Evolutionary conservation across 2,329 filamentous ascomycete species (phyloP), one percentile per base, ranked within the genome.

Genomic region (Whalleya microplaca): DNA sequence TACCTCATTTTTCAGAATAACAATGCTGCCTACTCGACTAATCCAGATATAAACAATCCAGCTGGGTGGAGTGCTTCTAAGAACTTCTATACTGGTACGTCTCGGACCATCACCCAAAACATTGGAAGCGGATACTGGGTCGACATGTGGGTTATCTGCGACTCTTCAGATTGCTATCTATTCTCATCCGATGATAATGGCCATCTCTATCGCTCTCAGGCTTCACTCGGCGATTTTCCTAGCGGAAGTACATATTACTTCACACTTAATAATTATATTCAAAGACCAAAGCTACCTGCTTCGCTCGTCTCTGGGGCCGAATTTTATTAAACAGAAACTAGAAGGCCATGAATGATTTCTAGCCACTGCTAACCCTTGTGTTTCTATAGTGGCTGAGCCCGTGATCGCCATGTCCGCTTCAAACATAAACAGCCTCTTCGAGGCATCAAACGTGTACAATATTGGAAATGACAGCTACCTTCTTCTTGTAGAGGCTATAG

Each of bases 21-120:
- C 55, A 77, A 77, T 51, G 74, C 75, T 4, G 75, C 75, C 5
- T 76, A 76, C 64, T 75, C 72, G 18, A 77, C 74, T 52, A 77
- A 77, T 61, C 48, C 58, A 2, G 69, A 77, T 55, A 76, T 77
- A 56, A 68, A 57, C 63, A 67, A 78, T 56, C 74, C 75, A 1
- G 55, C 63, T 7, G 74, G 74, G 2, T 77, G 75, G 75, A 74
- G 64, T 4, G 72, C 72, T 0, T 71, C 72, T 1, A 63, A 69
- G 49, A 69, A 61, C 14, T 76, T 77, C 61, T 77, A 72, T 56
- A 64, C 55, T 44, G 64, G 64, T 27, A 69, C 63, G 8, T 74
- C 75, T 0, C 51, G 55, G 8, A 69, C 70, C 41, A 72, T 76
- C 51, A 56, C 61, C 2, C 45, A 69, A 5, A 71, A 72, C 45